phyloP scores from a whole-genome alignment of 1,284 basidiomycete genomes.

The Xerocomus minutiporus region DNA sequence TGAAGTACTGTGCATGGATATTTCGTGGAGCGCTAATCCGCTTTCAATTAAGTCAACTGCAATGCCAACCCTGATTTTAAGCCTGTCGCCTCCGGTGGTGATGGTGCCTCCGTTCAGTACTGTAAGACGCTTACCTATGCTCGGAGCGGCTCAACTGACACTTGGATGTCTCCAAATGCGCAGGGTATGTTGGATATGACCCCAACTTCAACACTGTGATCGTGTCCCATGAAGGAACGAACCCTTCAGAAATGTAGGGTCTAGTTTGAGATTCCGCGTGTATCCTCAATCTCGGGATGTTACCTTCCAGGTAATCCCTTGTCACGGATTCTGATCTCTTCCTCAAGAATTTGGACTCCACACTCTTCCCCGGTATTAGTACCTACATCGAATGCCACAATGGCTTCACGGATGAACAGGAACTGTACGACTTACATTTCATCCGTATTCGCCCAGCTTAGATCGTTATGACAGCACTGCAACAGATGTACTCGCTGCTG shows the following conservation, averaged over 20 bases:
- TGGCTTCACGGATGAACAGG: constrained; percentile 55
- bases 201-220: constrained; percentile 33
- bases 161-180: not conserved
- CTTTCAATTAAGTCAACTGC: constrained; percentile 43
- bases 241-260: constrained; percentile 32
- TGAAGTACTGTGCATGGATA: not conserved
- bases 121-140: constrained; percentile 31
- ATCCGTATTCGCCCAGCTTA: not conserved
- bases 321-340: constrained; percentile 53
- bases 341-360: constrained; percentile 37
- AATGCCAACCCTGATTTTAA: constrained; percentile 51
- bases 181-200: constrained; percentile 41
- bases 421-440: constrained; percentile 35
- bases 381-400: constrained; percentile 47
- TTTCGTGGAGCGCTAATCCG: not conserved
- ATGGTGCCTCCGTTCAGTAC: constrained; percentile 50
- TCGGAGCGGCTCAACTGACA: not conserved
- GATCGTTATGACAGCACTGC: constrained; percentile 42
- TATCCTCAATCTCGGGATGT: not conserved
- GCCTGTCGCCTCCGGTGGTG: constrained; percentile 59
- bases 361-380: constrained; percentile 59
- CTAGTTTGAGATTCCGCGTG: not conserved
- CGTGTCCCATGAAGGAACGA: constrained; percentile 37
- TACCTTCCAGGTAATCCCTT: constrained; percentile 38
- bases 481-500: constrained; percentile 44